A percentile compares a stretch with the other conserved stretches of the same genome.
Conservation (phyloP, 2,329 filamentous ascomycete genomes). For the Blastomyces parvus region DNA sequence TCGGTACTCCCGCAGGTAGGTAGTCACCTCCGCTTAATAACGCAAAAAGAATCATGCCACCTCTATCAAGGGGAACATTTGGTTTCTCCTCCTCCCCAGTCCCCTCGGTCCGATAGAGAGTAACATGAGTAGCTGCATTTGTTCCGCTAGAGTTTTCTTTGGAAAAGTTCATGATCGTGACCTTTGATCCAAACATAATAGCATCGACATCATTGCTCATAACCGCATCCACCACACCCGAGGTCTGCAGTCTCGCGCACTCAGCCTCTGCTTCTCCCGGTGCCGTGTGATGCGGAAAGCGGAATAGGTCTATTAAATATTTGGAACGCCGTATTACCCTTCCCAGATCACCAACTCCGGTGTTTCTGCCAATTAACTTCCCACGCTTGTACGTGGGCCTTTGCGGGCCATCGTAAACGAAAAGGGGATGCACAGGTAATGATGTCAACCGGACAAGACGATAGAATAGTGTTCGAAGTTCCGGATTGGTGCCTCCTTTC, state of each 20-base stretch:
- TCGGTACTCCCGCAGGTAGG: conserved; percentile 73
- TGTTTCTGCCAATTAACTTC: conserved; percentile 47
- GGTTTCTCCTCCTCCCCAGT: conserved; percentile 43
- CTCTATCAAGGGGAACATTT: conserved; percentile 52
- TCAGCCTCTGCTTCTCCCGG: conserved; percentile 95
- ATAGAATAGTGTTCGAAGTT: conserved; percentile 85
- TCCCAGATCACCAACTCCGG: conserved; percentile 49
- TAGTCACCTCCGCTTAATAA: conserved; percentile 96
- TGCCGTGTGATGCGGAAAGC: conserved; percentile 72
- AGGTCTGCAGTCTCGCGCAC: conserved; percentile 73
- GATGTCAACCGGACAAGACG: conserved; percentile 68
- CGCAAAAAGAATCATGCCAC: conserved; percentile 89
- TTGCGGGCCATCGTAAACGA: conserved; percentile 80
- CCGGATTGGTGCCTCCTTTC: conserved; percentile 78
- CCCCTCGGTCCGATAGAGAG: conserved; percentile 59
- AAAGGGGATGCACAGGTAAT: conserved; percentile 73
- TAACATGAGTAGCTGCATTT: conserved; percentile 67
- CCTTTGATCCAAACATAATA: conserved; percentile 85
- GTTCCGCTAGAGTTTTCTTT: conserved; percentile 58
- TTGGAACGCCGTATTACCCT: conserved; percentile 67
- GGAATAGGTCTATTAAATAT: conserved; percentile 72
- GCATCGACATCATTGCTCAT: conserved; percentile 95
- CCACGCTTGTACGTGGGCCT: conserved; percentile 85
- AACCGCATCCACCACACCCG: conserved; percentile 82
- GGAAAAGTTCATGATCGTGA: conserved; percentile 74